A percentile compares a stretch with the other conserved stretches of the same genome.
Evolutionary conservation across 306 rosid genomes (phyloP).

Genomic region (barrel medic (Medicago truncatula)): MtrunA17r5.0-ANR NC_053046.1:36758501-36759000

Average conservation of each 20-base stretch:
- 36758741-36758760: not conserved
- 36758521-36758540: conserved; percentile 63
- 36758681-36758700: conserved; percentile 69
- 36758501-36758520: conserved; percentile 51
- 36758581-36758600: conserved; percentile 73
- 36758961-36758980: no score
- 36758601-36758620: conserved; percentile 69
- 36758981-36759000: no score
- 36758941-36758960: no score
- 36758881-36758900: no score
- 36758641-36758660: conserved; percentile 6
- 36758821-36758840: not conserved
- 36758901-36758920: no score
- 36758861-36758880: not conserved
- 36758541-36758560: conserved; percentile 62
- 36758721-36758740: not conserved
- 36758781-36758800: not conserved
- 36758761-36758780: not conserved
- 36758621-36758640: conserved; percentile 30
- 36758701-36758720: conserved; percentile 57
- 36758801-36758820: not conserved
- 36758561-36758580: conserved; percentile 66
- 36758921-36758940: no score
- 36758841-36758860: not conserved
- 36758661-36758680: conserved; percentile 19